phyloP scores from a whole-genome alignment of 1,284 basidiomycete species.

The Macrocystidia cucumis region DNA sequence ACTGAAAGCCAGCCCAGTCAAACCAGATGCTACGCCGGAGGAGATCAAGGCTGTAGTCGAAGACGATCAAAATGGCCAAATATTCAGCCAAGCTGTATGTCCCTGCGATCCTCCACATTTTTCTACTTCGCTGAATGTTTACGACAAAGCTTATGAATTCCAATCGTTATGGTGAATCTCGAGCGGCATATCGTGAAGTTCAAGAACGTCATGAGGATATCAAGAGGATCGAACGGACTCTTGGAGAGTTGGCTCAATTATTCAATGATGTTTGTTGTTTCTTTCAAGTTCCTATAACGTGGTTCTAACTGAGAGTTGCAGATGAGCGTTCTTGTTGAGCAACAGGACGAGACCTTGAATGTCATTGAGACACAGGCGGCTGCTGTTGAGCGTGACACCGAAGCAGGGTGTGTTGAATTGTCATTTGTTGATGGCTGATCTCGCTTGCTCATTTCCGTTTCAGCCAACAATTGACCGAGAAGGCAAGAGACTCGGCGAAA shows the following conservation, averaged over 20 bases:
- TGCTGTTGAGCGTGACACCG: conserved; percentile 72
- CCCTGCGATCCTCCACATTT: background rate
- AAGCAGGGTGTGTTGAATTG: conserved; percentile 60
- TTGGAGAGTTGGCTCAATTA: conserved; percentile 90
- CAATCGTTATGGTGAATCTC: conserved; percentile 86
- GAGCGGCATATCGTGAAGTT: conserved; percentile 90
- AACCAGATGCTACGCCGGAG: conserved; percentile 90
- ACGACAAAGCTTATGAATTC: conserved; percentile 75
- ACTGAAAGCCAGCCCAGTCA: conserved; percentile 45
- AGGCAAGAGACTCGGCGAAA: conserved; percentile 83
- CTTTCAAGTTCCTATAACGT: conserved; percentile 5
- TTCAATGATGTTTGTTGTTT: conserved; percentile 75
- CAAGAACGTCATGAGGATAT: conserved; percentile 96
- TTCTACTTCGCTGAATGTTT: conserved; percentile 1
- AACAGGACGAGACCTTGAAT: conserved; percentile 85
- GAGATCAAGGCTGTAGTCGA: conserved; percentile 86
- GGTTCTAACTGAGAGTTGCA: conserved; percentile 18
- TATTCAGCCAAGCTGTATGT: conserved; percentile 91
- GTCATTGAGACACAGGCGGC: conserved; percentile 72
- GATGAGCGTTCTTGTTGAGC: conserved; percentile 89
- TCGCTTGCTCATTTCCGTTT: conserved; percentile 28
- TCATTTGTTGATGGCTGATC: background rate
- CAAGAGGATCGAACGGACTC: conserved; percentile 88
- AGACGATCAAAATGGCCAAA: conserved; percentile 79
- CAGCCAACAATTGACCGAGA: conserved; percentile 85